phyloP scores from a whole-genome alignment of 495 filamentous ascomycete genomes.

The Delitschia confertaspora region DNA sequence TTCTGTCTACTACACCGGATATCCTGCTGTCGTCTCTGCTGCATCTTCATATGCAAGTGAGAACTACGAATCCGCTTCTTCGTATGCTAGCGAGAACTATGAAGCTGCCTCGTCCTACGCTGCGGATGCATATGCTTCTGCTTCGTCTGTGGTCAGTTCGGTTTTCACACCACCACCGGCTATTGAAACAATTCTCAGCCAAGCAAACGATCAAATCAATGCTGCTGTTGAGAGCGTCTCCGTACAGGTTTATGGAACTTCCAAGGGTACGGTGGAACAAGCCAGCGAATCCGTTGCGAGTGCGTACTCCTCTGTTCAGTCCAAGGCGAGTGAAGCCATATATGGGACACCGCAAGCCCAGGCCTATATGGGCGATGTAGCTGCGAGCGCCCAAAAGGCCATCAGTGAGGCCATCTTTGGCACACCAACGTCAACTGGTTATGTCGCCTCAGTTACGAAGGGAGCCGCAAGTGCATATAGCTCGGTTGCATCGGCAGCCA shows the following conservation, averaged over 20 bases:
- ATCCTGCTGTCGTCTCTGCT: constrained; percentile 42
- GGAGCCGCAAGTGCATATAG: constrained; percentile 32
- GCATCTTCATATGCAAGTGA: constrained; percentile 48
- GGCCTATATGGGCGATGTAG: constrained; percentile 42
- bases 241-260: constrained; percentile 50
- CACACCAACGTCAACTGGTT: constrained; percentile 37
- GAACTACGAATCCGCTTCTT: constrained; percentile 48
- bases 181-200: constrained; percentile 50
- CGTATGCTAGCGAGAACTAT: constrained; percentile 41
- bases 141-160: constrained; percentile 45
- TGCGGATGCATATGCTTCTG: constrained; percentile 50
- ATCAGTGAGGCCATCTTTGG: constrained; percentile 50
- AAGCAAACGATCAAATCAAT: constrained; percentile 48
- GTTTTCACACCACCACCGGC: constrained; percentile 49
- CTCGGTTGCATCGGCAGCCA: constrained; percentile 34
- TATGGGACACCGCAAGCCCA: constrained; percentile 48
- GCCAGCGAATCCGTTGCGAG: constrained; percentile 44
- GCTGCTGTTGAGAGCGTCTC: constrained; percentile 53
- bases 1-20: constrained; percentile 53
- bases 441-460: constrained; percentile 34
- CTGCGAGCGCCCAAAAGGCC: constrained; percentile 41
- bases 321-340: constrained; percentile 45
- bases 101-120: constrained; percentile 49
- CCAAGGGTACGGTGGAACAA: constrained; percentile 46
- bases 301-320: constrained; percentile 43